Evolutionary conservation across 2,329 filamentous ascomycete species (phyloP).

Genomic region (Ophiostoma pallidulum): DNA sequence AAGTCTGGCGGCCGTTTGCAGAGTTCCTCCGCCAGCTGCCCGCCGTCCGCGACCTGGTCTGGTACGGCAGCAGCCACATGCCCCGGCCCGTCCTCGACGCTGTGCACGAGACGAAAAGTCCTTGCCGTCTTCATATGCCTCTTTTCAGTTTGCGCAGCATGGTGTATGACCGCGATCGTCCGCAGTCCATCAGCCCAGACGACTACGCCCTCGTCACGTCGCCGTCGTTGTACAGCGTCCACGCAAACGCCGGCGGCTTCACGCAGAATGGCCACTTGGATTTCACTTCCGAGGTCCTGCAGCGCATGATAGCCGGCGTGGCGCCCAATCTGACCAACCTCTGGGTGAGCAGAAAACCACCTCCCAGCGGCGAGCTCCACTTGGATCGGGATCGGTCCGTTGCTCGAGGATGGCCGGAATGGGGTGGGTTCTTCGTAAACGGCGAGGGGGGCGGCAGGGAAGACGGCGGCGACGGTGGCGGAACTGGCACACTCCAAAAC

Average conservation of each 20-base stretch:
- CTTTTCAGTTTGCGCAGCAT: not conserved
- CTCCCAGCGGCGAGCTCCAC: not conserved
- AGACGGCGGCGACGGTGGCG: no score
- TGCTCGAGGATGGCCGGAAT: no score
- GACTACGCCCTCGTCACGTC: not conserved
- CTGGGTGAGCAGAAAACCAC: not conserved
- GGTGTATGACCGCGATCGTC: not conserved
- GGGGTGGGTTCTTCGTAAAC: no score
- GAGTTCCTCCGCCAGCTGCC: not conserved
- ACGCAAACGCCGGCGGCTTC: not conserved
- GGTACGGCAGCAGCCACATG: no score
- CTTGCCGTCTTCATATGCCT: no score
- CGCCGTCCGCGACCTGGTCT: no score
- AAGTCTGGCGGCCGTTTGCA: not conserved
- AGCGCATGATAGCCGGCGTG: not conserved
- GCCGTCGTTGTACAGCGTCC: not conserved
- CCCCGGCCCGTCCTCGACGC: no score
- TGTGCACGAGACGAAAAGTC: no score
- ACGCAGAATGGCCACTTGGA: no score
- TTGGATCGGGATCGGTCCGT: no score
- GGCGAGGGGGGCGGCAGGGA: no score
- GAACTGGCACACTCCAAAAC: no score
- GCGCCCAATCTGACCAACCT: not conserved
- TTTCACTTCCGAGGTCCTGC: not conserved
- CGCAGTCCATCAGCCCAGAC: not conserved